Evolutionary conservation across 75 land plant genomes (phyloP), one percentile per base, ranked within the genome.

Genomic region (Cryptomeria japonica): DNA sequence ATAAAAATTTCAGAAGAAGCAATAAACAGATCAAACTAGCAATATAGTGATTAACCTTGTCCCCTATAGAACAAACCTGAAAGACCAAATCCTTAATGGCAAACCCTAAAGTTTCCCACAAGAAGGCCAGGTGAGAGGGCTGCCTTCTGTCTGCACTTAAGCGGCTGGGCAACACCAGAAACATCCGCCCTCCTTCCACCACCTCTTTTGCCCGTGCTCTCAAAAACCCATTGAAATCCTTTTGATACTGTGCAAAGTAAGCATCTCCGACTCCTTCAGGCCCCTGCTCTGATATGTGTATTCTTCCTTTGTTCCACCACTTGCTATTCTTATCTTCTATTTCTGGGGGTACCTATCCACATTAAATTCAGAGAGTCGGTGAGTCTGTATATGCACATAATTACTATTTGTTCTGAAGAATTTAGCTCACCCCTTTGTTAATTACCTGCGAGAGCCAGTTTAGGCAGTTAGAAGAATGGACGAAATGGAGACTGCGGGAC

Each of bases 401-500:
- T n/a, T n/a, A n/a, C n/a, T n/a, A n/a, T n/a, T n/a, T n/a, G n/a
- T n/a, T n/a, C n/a, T n/a, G n/a, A n/a, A n/a, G n/a, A n/a, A n/a
- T n/a, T n/a, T n/a, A n/a, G n/a, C n/a, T n/a, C 5, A 44, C 5
- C 46, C 46, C 46, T 44, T 5, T 44, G 46, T 44, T 44, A 44
- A 64, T 64, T 78, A 87, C 94, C 93, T 87, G 85, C 1, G 91
- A 93, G n/a, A 91, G 86, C 94, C 94, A 93, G 6, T 93, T 93
- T 1, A 88, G 53, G 49, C 91, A 51, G 34, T 0, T 86, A 58
- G 87, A 87, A 80, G 80, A 88, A 89, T 87, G 64, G 61, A 90
- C 87, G n/a, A 93, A 92, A 68, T 91, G 87, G 0, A 93, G 77
- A 39, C 86, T 87, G 10, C 84, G 49, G 2, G 28, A 1, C 3